Base-by-base conservation (phyloP, 1,139 yeast species). In the Zygosaccharomyces pseudobailii region DNA sequence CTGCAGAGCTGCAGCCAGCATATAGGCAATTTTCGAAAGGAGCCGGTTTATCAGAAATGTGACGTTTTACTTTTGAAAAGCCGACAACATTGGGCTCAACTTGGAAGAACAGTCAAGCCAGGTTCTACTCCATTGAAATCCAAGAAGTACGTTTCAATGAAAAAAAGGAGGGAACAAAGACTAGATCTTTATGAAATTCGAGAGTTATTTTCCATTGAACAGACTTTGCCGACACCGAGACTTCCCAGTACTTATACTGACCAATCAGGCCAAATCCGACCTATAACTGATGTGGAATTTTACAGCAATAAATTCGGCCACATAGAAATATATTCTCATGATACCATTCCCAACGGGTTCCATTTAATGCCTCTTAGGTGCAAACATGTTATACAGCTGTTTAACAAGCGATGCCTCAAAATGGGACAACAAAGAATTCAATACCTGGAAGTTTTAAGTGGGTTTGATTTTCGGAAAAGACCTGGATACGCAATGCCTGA, bases 401-500 rank as follows among this genome's bases (percentile, higher is more conserved):
- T 54, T 5, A 52, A 55, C 8, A 49, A 48, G 23, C 13, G 27
- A 19, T 46, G 45, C 34, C 56, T 57, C 39, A 45, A 41, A 34
- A 20, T 37, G 6, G n/a, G 40, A n/a, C 37, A 43, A 3, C 36
- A 30, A 8, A 28, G 24, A 25, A 52, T 55, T 1, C 52, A 50
- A 31, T 59, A 49, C 38, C 9, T 59, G 9, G 58, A 59, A 13
- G 58, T 59, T 3, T 61, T 61, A 3, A 54, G 56, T 31, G 65
- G 65, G 2, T 61, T 60, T 42, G 53, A 59, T 50, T 61, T 61
- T 39, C 57, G 47, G 36, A 49, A 53, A 33, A 56, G 47, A 32
- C 56, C 58, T 6, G 63, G 62, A 2, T 57, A 49, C 44, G 64
- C 63, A 3, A 47, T 58, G 4, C 62, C 64, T 1, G 45, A 50